Percentiles rank a stretch among this genome's conserved stretches.
phyloP scores from a whole-genome alignment of 2,329 filamentous ascomycete genomes.

The Aspergillus arachidicola region DNA sequence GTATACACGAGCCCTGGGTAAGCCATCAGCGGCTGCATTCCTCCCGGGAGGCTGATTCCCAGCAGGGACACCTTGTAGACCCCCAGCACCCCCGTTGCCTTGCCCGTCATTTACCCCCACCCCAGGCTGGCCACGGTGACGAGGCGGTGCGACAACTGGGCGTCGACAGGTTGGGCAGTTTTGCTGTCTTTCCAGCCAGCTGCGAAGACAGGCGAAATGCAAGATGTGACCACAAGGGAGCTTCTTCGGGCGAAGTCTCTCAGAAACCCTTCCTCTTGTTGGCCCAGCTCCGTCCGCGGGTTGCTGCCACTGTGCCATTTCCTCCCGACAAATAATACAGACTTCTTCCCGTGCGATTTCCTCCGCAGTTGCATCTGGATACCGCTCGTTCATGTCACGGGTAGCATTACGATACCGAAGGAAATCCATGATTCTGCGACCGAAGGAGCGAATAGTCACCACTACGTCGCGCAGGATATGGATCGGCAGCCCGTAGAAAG shows the following conservation, averaged over 20 bases:
- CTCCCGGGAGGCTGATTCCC: conserved; percentile 44
- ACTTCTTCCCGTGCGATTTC: conserved; percentile 86
- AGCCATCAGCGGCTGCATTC: conserved; percentile 41
- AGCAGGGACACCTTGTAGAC: conserved; percentile 33
- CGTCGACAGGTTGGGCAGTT: conserved; percentile 93
- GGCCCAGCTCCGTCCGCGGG: conserved; percentile 44
- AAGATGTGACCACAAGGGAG: conserved; percentile 94
- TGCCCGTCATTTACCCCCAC: conserved; percentile 29
- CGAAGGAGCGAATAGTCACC: conserved; percentile 88
- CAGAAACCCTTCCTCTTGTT: conserved; percentile 59
- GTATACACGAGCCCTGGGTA: conserved; percentile 62
- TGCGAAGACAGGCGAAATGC: conserved; percentile 91
- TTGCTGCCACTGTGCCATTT: conserved; percentile 81
- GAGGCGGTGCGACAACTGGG: conserved; percentile 65
- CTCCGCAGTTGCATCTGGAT: conserved; percentile 85
- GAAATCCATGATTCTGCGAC: conserved; percentile 85
- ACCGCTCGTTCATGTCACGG: conserved; percentile 86
- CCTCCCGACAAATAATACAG: conserved; percentile 96
- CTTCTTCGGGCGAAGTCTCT: conserved; percentile 88
- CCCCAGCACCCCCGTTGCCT: conserved; percentile 26
- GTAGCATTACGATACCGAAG: conserved; percentile 89
- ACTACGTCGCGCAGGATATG: conserved; percentile 96
- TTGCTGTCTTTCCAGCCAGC: conserved; percentile 96
- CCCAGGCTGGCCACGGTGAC: conserved; percentile 35
- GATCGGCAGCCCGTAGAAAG: conserved; percentile 92